Conservation (phyloP, 441 rosid species). For the Croton laevigatus region DNA sequence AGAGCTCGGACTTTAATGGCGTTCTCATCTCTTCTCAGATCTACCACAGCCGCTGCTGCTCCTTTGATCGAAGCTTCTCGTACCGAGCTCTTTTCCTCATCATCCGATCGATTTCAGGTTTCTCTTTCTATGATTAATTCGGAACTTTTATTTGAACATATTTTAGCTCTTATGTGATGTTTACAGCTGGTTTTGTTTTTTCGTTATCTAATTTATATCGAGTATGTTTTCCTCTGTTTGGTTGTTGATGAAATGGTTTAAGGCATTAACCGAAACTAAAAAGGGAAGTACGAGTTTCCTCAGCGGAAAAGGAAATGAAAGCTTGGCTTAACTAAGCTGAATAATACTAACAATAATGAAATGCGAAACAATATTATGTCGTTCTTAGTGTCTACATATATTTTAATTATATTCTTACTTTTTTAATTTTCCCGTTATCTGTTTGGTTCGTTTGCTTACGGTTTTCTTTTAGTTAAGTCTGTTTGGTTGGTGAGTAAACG, state of each 20-base stretch:
- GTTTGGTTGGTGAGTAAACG: conserved; percentile 1
- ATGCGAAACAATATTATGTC: background rate
- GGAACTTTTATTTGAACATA: background rate
- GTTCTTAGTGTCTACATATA: background rate
- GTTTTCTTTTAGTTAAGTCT: background rate
- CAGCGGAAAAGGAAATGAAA: background rate
- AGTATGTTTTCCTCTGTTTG: background rate
- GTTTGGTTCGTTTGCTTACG: background rate
- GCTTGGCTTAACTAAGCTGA: background rate
- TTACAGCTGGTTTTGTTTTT: background rate
- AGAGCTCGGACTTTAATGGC: conserved; percentile 45
- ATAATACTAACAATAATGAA: background rate
- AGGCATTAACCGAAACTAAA: background rate
- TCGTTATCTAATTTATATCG: background rate
- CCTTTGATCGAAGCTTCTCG: conserved; percentile 28
- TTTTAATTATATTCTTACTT: background rate
- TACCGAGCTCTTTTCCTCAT: conserved; percentile 37
- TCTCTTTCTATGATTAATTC: background rate
- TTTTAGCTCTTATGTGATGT: background rate
- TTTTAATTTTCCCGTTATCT: background rate
- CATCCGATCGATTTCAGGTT: conserved; percentile 54
- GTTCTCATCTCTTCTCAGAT: conserved; percentile 60
- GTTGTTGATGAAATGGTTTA: background rate
- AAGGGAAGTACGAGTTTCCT: background rate
- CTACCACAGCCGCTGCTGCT: conserved; percentile 46